Evolutionary conservation across 176 grass and related monocot species (phyloP).

Genomic region (Oryza officinalis): DNA sequence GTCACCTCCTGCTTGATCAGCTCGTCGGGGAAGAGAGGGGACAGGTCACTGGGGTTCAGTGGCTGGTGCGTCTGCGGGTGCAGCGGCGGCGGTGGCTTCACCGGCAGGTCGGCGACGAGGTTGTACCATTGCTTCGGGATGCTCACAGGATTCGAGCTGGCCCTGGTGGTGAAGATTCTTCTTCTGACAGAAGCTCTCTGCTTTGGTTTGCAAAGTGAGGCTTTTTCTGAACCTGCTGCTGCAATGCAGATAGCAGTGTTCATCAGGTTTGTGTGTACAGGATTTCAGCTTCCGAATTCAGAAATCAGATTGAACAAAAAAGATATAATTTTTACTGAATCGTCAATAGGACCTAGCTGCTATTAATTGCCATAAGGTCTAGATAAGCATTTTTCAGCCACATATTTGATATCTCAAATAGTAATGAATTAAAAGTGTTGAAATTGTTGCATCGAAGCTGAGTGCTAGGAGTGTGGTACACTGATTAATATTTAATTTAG

Average conservation of each 20-base stretch:
- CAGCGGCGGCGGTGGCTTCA: slow-evolving; percentile 82
- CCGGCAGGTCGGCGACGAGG: slow-evolving; percentile 75
- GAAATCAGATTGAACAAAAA: not conserved
- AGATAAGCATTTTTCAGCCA: not conserved
- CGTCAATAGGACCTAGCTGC: not conserved
- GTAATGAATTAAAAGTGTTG: not conserved
- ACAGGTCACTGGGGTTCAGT: slow-evolving; percentile 61
- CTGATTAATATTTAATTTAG: not conserved
- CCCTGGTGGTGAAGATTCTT: slow-evolving; percentile 29
- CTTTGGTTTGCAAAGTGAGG: not conserved
- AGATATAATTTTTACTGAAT: not conserved
- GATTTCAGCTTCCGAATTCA: not conserved
- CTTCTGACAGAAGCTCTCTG: not conserved
- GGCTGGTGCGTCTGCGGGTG: slow-evolving; percentile 84
- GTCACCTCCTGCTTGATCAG: slow-evolving; percentile 85
- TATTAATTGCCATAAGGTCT: not conserved
- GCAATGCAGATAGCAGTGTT: not conserved
- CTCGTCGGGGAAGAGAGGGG: slow-evolving; percentile 91
- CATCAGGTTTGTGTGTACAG: slow-evolving; percentile 4
- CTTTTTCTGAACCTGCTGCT: slow-evolving; percentile 8
- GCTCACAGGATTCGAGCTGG: slow-evolving; percentile 42
- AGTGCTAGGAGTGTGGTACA: not conserved
- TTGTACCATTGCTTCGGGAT: slow-evolving; percentile 98
- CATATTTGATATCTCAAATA: too few species aligned
- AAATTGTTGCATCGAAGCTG: not conserved